Evolutionary conservation across 1,284 basidiomycete species (phyloP), one percentile per base, ranked within the genome.

Genomic region (Malassezia japonica): DNA sequence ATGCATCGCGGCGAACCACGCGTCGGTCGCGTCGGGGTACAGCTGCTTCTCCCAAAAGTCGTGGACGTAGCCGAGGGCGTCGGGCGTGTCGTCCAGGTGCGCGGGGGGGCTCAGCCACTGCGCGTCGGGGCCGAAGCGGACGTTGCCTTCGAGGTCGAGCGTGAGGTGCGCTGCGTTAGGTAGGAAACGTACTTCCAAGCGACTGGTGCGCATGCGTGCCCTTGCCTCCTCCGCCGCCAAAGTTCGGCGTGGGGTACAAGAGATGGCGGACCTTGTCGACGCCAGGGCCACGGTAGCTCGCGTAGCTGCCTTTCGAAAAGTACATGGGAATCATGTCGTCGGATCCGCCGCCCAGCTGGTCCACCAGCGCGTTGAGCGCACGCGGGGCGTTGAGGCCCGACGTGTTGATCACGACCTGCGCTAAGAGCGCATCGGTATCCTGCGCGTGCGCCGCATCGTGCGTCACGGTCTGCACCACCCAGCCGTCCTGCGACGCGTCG

Each of bases 71-170:
- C 32, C 32, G 13, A 12, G 10, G 20, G 54, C 28, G 32, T 50
- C 46, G 6, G 18, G 29, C 18, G 21, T 8, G 9, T 31, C 32
- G n/a, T 27, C 29, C 8, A 16, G 2, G 6, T n/a, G 23, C 0
- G 46, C 12, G 1, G 64, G 59, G 2, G 67, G 62, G 1, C 52
- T 79, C 78, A 65, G 95, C 82, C 87, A 89, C 69, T 95, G 85
- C 7, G 91, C 79, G 67, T 96, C 90, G 3, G 92, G 94, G 0
- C 92, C 92, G 71, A 99, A 98, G 21, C 82, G 81, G 44, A 98
- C 79, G 61, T 86, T 85, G 0, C 87, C 86, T 46, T 85, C 80
- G 52, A 99, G 72, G 73, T 92, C 87, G 35, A 98, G 76, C 21
- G 62, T 72, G 18, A 67, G 53, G 39, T 65, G 64, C 2, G 59